Base-by-base conservation (phyloP, 164 flowering plant species). In the Kalanchoe fedtschenkoi region DNA sequence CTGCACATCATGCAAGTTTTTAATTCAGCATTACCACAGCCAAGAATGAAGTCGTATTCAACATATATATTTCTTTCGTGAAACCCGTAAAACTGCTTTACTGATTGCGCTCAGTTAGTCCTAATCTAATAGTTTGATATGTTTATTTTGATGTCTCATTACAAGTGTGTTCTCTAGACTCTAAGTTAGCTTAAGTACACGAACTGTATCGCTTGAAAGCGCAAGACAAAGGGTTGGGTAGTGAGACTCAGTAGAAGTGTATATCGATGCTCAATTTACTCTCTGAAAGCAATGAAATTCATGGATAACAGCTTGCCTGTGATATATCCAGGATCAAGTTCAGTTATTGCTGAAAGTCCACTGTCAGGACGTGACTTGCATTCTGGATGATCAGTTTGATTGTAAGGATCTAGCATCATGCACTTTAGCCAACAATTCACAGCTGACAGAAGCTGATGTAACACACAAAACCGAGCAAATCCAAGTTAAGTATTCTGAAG, bases 371-470 rank as follows among this genome's bases (percentile, higher is more conserved):
- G 86, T 30, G 98, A 86, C 76, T 80, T 93, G 78, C 98, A 93
- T 68, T 90, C 92, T 10, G 98, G 92, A 61, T 93, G 88, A 75
- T 93, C 98, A 30, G 98, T 85, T 76, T 93, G 95, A 71, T 87
- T 88, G 76, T 90, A 88, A 60, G 98, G 97, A 46, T 93, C 97
- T n/a, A 93, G 73, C 63, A 80, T 6, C 85, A 93, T 86, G 78
- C 98, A 93, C 76, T 93, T 93, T 6, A 93, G 87, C 98, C 97
- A 93, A 70, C 98, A 93, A 70, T 93, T 93, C 11, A 93, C 95
- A 30, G 95, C 89, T 71, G 98, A 93, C 63, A 93, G 82, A 73
- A 90, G 76, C 98, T 93, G 56, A 51, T 26, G 84, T 79, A 79
- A 7, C 22, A 44, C 46, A 68, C 63, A 74, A 28, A 4, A 26